Percentiles rank a stretch among this genome's conserved stretches.
phyloP scores from a whole-genome alignment of 192 early-diverging fungal genomes.

The Podila epicladia region DNA sequence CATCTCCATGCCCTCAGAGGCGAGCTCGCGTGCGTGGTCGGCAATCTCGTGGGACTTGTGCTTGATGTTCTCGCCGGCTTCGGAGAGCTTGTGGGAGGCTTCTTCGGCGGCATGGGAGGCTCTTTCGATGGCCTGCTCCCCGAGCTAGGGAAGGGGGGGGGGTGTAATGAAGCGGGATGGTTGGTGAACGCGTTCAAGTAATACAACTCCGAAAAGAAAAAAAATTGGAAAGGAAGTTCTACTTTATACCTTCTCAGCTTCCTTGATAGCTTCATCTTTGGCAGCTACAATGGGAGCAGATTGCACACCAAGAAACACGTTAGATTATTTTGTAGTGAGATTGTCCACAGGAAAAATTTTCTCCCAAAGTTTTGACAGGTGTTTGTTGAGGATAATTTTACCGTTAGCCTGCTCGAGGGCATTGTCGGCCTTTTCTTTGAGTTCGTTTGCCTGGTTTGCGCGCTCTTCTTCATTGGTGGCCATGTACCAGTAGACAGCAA shows the following conservation, averaged over 20 bases:
- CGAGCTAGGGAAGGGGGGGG: conserved; percentile 11
- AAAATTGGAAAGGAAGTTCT: neutral
- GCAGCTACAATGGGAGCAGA: conserved; percentile 1
- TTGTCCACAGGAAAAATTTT: neutral
- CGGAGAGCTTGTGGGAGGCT: conserved; percentile 5
- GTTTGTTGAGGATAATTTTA: neutral
- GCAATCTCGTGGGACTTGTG: conserved; percentile 32
- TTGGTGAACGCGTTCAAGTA: no score
- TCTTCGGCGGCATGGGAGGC: conserved; percentile 20
- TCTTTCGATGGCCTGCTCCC: conserved; percentile 34
- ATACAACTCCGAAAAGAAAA: neutral
- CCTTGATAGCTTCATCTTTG: conserved; percentile 35
- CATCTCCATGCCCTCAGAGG: conserved; percentile 35
- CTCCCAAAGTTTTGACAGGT: no score
- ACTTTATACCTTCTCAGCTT: conserved; percentile 34
- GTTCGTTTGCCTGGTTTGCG: conserved; percentile 14
- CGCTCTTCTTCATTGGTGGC: conserved; percentile 47
- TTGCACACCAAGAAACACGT: neutral
- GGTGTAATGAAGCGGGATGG: neutral
- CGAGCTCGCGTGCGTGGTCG: conserved; percentile 28
- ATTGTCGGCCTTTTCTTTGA: conserved; percentile 19
- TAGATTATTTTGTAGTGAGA: neutral
- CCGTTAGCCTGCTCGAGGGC: conserved; percentile 13
- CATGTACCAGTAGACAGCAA: conserved; percentile 46
- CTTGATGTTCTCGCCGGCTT: conserved; percentile 18